Evolutionary conservation across 352 stramenopile genomes (phyloP), one percentile per base, ranked within the genome.

Genomic region (Pythium apleroticum): DNA sequence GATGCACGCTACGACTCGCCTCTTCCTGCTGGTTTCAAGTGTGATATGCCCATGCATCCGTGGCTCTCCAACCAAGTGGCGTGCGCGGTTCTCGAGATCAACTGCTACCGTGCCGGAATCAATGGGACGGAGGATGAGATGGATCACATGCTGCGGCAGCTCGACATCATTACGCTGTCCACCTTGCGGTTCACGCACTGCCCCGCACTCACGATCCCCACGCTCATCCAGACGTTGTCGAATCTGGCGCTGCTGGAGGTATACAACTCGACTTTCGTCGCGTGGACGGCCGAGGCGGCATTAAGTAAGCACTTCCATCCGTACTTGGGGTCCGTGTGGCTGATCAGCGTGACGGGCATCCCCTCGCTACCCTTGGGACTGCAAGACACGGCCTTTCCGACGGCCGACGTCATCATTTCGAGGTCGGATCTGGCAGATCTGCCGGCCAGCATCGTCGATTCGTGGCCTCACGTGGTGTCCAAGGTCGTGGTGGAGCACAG

Each of bases 111-210:
- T 11, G 46, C 45, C 14, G 25, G 46, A 17, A 33, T 64, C 27
- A n/a, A 11, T 12, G 46, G 60, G 3, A 25, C 33, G 4, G 14
- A 20, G 1, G 25, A 39, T 17, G 45, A 65, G 9, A 59, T 69
- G 15, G 25, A 57, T 12, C 2, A 11, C 2, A 7, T 54, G 20
- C 49, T 65, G 11, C 19, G 19, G 1, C 8, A 25, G 10, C 19
- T 46, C 10, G 60, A 62, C 12, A 10, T 25, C 3, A 30, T 30
- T 20, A 45, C 27, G 11, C 28, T 68, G 4, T 62, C 53, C 2
- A 28, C 52, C 9, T 25, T 68, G 30, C 61, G 61, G 15, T 69
- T 69, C 35, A 37, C 63, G 14, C 55, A 69, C 45, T 69, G 63
- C 27, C 48, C 30, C 3, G 43, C 60, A n/a, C 52, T 67, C 9